Evolutionary conservation across 768 basidiomycete genomes (phyloP).

Genomic region (Pluteus cervinus): DNA sequence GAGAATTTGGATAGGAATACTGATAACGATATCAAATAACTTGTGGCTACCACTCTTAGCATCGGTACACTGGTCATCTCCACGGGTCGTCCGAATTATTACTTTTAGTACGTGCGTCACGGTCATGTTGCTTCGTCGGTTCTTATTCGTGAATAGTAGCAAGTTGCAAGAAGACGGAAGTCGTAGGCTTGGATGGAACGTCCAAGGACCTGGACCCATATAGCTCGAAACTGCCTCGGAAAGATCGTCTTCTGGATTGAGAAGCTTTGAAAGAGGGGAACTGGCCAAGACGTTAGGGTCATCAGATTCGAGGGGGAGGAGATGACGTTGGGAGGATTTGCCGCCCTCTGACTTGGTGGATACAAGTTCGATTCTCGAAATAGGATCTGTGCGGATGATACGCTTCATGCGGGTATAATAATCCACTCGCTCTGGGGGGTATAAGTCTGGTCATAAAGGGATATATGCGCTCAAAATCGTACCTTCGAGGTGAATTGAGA

Average conservation of each 20-base stretch:
- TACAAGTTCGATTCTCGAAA: conserved; percentile 55
- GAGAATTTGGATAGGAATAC: conserved; percentile 80
- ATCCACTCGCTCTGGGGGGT: conserved; percentile 63
- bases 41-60: conserved; percentile 67
- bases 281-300: conserved; percentile 52
- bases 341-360: conserved; percentile 52
- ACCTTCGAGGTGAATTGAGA: conserved; percentile 82
- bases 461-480: neutral
- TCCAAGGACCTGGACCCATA: conserved; percentile 88
- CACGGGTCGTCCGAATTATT: conserved; percentile 76
- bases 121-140: conserved; percentile 66
- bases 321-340: conserved; percentile 43
- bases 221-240: conserved; percentile 52
- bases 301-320: conserved; percentile 77
- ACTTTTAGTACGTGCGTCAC: conserved; percentile 78
- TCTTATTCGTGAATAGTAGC: conserved; percentile 77
- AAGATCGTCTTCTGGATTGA: conserved; percentile 42
- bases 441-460: neutral
- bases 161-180: conserved; percentile 59
- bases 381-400: conserved; percentile 63
- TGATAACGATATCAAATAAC: conserved; percentile 81
- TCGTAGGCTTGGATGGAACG: conserved; percentile 59
- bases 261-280: conserved; percentile 59
- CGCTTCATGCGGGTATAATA: conserved; percentile 69
- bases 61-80: conserved; percentile 61